Base-by-base conservation (phyloP, 441 rosid species). In the California macrophylla region DNA sequence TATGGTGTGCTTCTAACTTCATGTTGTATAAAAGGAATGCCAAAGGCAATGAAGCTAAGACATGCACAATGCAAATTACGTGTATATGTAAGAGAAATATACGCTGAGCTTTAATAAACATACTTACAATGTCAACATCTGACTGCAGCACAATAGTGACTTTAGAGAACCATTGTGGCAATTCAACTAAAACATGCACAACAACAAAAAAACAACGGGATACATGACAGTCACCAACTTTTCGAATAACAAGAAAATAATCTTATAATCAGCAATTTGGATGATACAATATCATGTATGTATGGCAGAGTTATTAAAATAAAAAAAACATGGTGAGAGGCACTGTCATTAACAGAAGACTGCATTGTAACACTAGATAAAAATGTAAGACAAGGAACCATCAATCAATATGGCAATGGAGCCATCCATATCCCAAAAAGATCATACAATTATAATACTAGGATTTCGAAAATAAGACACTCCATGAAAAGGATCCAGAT, bases 131-230 rank as follows among this genome's bases (percentile, higher is more conserved):
- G 30, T 58, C 16, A 58, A 58, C 30, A 58, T 24, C 10, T 12
- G 64, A 9, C 64, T 58, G 64, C 64, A 58, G 64, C 30, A n/a
- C 30, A 9, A 58, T 24, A 58, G 64, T 58, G 30, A 58, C 64
- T 58, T 23, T 23, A 58, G 64, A 58, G 64, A 58, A 58, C 64
- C 64, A 58, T 58, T 58, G 64, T 58, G 64, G 64, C 64, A 58
- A 12, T 24, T 58, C 64, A 23, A 58, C 64, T 58, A 58, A 4
- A 58, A 24, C 64, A 58, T 58, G 30, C 29, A 58, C 30, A 58
- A 58, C 30, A 58, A 58, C 30, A 24, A 0, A 24, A 58, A 58
- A 58, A 9, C 30, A 58, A 58, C 10, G 29, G 29, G 29, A 24
- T 52, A 58, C 12, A 23, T 0, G n/a, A 58, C 30, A 56, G 7